Base-by-base conservation (phyloP, 192 early-diverging fungal genomes). In the Glomus cerebriforme region DNA sequence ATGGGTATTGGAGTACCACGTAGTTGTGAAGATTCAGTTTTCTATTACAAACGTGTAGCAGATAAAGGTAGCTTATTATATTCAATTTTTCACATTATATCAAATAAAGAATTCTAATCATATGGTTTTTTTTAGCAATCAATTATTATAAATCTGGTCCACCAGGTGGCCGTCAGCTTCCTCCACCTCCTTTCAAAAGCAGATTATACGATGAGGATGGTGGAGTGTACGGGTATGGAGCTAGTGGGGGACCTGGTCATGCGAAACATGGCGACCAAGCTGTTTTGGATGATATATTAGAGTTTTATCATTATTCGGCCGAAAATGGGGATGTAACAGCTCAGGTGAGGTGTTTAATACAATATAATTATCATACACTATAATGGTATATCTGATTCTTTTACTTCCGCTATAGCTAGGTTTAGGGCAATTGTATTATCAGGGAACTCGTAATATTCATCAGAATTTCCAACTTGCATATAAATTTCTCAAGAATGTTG, bases 191-290 rank as follows among this genome's bases (percentile, higher is more conserved):
- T 22, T 75, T 86, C 13, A 92, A 92, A 74, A 82, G 88, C 45
- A 86, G 92, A 35, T 83, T 99, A 70, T 87, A 92, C 7, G 94
- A 96, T 66, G 85, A 90, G 2, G 85, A 91, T 59, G 95, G 94
- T 37, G 96, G 98, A 22, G 87, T 94, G 0, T 99, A 93, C 82
- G 97, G 98, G 7, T 88, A 91, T 74, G 93, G 91, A 31, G 93
- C 96, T 3, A 87, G 91, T 85, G 79, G 88, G 71, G 76, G 39
- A 78, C 65, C 58, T 39, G 73, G 19, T 64, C 29, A 62, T 63
- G 63, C 75, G 67, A 84, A 79, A 45, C 37, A 71, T 43, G 86
- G 84, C 6, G 87, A 89, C 75, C 90, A 87, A 47, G 85, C 77
- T 31, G 81, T 86, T 39, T 86, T 90, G 70, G 90, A 89, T n/a